These are phyloP conservation scores for Paraphoma chrysanthemicola DNA, from an alignment of 2,329 filamentous ascomycete genomes.

Conservation along the genomic window DNA sequence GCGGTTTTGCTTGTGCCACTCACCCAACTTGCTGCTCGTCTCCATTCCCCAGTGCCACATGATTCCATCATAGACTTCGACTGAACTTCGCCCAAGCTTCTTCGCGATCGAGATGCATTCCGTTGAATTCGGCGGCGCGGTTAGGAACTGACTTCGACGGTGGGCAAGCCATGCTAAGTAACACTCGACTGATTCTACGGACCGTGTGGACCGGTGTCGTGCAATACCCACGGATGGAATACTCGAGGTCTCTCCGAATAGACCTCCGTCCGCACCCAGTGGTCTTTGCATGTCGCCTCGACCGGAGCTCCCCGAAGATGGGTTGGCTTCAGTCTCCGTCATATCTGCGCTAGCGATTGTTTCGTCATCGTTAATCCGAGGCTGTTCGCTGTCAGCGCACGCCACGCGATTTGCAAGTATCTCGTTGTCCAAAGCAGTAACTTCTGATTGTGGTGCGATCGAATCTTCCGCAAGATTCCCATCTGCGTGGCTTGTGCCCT, in stretches of 20 bases:
- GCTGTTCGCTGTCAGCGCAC: too few relatives aligned
- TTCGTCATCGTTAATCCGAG: too few relatives aligned
- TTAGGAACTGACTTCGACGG: constrained; percentile 1
- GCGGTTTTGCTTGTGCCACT: constrained; percentile 2
- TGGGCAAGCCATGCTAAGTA: constrained; percentile 7
- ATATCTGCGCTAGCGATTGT: too few relatives aligned
- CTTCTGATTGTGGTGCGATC: too few relatives aligned
- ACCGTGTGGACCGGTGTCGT: not conserved
- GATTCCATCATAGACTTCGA: not conserved
- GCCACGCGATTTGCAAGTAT: too few relatives aligned
- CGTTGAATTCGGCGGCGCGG: not conserved
- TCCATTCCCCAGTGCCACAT: constrained; percentile 3
- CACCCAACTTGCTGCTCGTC: not conserved
- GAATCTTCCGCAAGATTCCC: too few relatives aligned
- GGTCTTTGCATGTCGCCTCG: too few relatives aligned
- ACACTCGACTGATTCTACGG: not conserved
- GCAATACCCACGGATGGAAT: not conserved
- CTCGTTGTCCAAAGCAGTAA: too few relatives aligned
- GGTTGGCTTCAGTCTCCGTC: too few relatives aligned
- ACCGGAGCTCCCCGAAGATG: too few relatives aligned
- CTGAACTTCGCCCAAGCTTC: not conserved
- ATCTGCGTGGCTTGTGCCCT: too few relatives aligned
- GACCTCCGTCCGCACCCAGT: not conserved
- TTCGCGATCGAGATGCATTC: constrained; percentile 2
- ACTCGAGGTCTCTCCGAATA: not conserved